Evolutionary conservation across 129 eudicot genomes (phyloP), one percentile per base, ranked within the genome.

Genomic region (Apium graveolens): DNA sequence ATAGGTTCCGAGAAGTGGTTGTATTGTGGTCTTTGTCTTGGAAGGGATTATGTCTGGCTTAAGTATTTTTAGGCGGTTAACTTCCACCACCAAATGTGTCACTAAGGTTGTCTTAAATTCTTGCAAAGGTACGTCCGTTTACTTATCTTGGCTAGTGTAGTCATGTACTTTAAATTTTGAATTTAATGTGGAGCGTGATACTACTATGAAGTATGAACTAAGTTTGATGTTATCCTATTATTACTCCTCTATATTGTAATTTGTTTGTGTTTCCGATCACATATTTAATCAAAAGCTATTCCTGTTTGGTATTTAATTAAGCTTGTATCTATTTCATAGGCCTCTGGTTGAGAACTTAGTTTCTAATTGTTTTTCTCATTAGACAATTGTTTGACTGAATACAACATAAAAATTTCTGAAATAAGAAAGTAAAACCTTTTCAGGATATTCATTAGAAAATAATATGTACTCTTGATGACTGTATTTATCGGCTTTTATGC

Each of bases 41-140:
- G 12, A 70, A 70, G 17, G 18, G 37, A n/a, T 27, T 78, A 77
- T 57, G 69, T 37, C 32, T 41, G 74, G 39, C 79, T 87, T 89
- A 89, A 89, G 83, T 81, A 38, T 89, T 46, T 84, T 90, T 82
- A 92, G 84, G 84, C 85, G 74, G 84, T 51, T 92, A 82, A 53
- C 65, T 24, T 82, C 89, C 81, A 55, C 89, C 81, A 55, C 84
- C 70, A 83, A 77, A 57, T 70, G 29, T 81, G 83, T 80, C 27
- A 20, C 11, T 69, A 26, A 76, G 37, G 84, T 39, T 77, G 88
- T 79, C 57, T 78, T 82, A 73, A 51, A 78, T 6, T 79, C 86
- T 76, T 81, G 74, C 75, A 82, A 73, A 84, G 95, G 95, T 92
- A 84, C 44, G n/a, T 79, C 24, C 62, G 29, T 79, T 34, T 32